Conservation (phyloP, 495 filamentous ascomycete genomes). For the Bombardia bombarda region DNA sequence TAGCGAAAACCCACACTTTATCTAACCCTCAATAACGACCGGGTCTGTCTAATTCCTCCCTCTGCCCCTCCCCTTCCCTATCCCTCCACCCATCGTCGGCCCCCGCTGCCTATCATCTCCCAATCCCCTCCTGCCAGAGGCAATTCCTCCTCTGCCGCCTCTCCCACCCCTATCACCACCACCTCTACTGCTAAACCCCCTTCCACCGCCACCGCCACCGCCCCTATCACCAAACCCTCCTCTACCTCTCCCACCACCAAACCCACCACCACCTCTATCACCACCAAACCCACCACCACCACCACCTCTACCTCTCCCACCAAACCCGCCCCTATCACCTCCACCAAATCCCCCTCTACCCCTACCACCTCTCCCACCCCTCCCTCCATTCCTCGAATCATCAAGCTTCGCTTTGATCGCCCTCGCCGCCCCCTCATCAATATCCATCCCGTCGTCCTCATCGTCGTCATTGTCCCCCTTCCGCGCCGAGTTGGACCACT, state of each 20-base stretch:
- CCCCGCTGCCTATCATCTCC: constrained; percentile 14
- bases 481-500: constrained; percentile 64
- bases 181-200: constrained; percentile 4
- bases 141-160: constrained; percentile 13
- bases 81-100: constrained; percentile 2
- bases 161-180: constrained; percentile 4
- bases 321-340: constrained; percentile 13
- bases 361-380: constrained; percentile 12
- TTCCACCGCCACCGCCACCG: constrained; percentile 9
- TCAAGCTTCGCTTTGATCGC: constrained; percentile 35
- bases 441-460: constrained; percentile 63
- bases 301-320: constrained; percentile 8
- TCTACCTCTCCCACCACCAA: constrained; percentile 14
- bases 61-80: constrained; percentile 8
- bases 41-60: no score
- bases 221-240: constrained; percentile 23
- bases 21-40: no score
- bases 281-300: constrained; percentile 5
- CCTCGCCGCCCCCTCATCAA: constrained; percentile 31
- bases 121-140: constrained; percentile 5
- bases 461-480: constrained; percentile 50
- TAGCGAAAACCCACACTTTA: no score
- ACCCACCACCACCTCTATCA: constrained; percentile 8
- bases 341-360: constrained; percentile 23
- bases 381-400: no score